A percentile compares a stretch with the other conserved stretches of the same genome.
Conservation (phyloP, 2,329 filamentous ascomycete species). For the Verticillium isaacii region DNA sequence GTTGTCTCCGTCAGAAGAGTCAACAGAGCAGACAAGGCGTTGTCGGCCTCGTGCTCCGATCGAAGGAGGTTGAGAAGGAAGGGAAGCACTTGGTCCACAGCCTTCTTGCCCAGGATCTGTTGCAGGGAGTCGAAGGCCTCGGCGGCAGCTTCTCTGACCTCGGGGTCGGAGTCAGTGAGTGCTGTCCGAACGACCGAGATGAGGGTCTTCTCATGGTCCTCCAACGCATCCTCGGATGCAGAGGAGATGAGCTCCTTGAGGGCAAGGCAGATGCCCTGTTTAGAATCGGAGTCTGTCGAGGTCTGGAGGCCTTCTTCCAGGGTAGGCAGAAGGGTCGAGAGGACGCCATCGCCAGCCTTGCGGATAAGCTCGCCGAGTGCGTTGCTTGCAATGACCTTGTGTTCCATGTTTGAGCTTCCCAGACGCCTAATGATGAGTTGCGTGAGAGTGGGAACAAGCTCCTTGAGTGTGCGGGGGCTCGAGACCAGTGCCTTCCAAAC, state of each 20-base stretch:
- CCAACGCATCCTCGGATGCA: conserved; percentile 80
- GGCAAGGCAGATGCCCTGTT: conserved; percentile 96
- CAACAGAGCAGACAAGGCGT: conserved; percentile 85
- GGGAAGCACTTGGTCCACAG: conserved; percentile 91
- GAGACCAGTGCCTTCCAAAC: conserved; percentile 98
- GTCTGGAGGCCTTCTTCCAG: conserved; percentile 86
- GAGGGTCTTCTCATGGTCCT: conserved; percentile 91
- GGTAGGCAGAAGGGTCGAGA: conserved; percentile 82
- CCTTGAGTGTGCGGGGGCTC: conserved; percentile 86
- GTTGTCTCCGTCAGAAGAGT: conserved; percentile 92
- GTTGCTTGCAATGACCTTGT: conserved; percentile 98
- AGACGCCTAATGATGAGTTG: conserved; percentile 92
- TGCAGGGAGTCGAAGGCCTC: conserved; percentile 96
- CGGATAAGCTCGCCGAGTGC: conserved; percentile 94
- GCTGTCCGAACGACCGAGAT: conserved; percentile 92
- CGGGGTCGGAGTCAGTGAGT: conserved; percentile 80
- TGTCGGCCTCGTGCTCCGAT: conserved; percentile 80
- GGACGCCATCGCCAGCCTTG: conserved; percentile 90
- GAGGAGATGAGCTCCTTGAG: conserved; percentile 89
- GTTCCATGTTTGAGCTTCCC: conserved; percentile 95
- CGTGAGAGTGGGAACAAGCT: conserved; percentile 89
- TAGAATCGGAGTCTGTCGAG: conserved; percentile 86
- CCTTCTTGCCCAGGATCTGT: conserved; percentile 87
- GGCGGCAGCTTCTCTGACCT: conserved; percentile 91
- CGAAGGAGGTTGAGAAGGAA: conserved; percentile 86